Conservation (phyloP, 2,329 filamentous ascomycete species). For the Penicillium palitans region DNA sequence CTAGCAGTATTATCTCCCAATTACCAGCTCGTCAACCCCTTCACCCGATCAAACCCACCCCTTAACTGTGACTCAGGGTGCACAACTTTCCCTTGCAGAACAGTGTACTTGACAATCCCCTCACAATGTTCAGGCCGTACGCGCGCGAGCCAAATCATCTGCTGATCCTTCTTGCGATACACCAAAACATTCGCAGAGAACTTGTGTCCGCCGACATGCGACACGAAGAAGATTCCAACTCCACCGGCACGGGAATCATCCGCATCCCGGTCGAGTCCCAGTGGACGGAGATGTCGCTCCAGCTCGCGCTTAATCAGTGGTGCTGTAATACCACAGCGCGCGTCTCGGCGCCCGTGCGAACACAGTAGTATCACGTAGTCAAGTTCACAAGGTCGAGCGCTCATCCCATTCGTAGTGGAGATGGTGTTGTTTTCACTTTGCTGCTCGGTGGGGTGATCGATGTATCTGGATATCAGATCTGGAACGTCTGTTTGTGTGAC, state of each 20-base stretch:
- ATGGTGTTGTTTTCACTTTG: conserved; percentile 54
- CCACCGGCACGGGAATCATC: conserved; percentile 81
- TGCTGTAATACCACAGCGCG: conserved; percentile 85
- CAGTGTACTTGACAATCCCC: conserved; percentile 80
- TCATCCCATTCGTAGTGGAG: conserved; percentile 34
- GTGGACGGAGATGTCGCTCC: conserved; percentile 75
- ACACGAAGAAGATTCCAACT: conserved; percentile 88
- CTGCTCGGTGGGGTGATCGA: conserved; percentile 55
- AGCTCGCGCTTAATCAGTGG: conserved; percentile 78
- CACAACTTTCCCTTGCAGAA: conserved; percentile 85
- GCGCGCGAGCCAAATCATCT: conserved; percentile 78
- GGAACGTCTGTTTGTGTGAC: conserved; percentile 67
- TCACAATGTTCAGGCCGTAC: conserved; percentile 85
- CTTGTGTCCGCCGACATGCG: conserved; percentile 90
- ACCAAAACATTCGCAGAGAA: conserved; percentile 89
- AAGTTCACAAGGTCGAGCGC: conserved; percentile 69
- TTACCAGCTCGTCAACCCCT: conserved; percentile 66
- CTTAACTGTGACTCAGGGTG: conserved; percentile 79
- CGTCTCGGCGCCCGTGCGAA: conserved; percentile 84
- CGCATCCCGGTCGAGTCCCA: conserved; percentile 76
- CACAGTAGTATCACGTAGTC: conserved; percentile 82
- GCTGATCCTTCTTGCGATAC: conserved; percentile 60
- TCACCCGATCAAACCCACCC: conserved; percentile 77
- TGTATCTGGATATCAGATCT: conserved; percentile 64
- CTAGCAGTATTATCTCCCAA: background rate